A percentile compares a stretch with the other conserved stretches of the same genome.
Conservation (phyloP, 257 asterid genomes). For the Capsicum pubescens region DNA sequence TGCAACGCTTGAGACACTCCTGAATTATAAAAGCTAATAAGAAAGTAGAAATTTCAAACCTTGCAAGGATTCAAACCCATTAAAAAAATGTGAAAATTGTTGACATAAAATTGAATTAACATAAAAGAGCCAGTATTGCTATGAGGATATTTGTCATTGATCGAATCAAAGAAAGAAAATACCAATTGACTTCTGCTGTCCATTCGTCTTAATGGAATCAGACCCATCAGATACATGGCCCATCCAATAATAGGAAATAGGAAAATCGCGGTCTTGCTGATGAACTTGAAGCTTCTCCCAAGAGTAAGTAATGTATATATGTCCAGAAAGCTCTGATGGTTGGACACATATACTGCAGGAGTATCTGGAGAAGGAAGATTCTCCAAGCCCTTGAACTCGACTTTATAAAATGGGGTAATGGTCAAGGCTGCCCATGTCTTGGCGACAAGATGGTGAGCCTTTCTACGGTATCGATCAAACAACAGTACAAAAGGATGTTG, state of each 20-base stretch:
- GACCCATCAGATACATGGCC: conserved; percentile 95
- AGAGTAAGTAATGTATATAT: conserved; percentile 88
- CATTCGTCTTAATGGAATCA: conserved; percentile 91
- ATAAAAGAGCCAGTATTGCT: neutral
- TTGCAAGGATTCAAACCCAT: neutral
- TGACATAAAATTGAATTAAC: neutral
- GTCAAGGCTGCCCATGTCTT: conserved; percentile 74
- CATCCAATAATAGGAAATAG: conserved; percentile 92
- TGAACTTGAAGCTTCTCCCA: conserved; percentile 90
- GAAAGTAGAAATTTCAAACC: conserved; percentile 25
- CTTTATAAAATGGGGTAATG: conserved; percentile 73
- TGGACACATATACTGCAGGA: conserved; percentile 93
- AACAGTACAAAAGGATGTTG: conserved; percentile 87
- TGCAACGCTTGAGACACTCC: conserved; percentile 94
- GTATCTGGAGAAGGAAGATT: conserved; percentile 74
- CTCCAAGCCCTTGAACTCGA: conserved; percentile 79
- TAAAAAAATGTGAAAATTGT: neutral
- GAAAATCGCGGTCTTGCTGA: conserved; percentile 93
- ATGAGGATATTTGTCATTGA: conserved; percentile 7
- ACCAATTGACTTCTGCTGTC: conserved; percentile 97
- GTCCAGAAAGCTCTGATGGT: conserved; percentile 97
- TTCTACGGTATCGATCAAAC: conserved; percentile 79
- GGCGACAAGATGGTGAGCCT: conserved; percentile 76
- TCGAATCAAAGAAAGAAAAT: conserved; percentile 32
- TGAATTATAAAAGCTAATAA: conserved; percentile 36